A percentile compares a stretch with the other conserved stretches of the same genome.
These are phyloP conservation scores for Maudiozyma serrabonitensis DNA, from an alignment of 805 yeast species.

Conservation along the genomic window DNA sequence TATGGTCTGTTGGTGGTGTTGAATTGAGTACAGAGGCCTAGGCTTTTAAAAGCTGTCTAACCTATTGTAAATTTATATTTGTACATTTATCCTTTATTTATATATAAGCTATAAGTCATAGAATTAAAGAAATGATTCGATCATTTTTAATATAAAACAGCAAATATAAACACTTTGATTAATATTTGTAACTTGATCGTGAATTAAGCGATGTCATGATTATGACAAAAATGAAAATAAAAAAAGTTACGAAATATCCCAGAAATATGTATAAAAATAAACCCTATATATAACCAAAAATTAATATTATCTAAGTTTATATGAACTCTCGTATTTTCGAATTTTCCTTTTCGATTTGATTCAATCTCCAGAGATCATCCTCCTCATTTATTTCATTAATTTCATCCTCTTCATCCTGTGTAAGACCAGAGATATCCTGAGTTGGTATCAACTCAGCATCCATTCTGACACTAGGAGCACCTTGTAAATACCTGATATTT, in stretches of 20 bases:
- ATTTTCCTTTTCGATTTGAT: slow-evolving; percentile 33
- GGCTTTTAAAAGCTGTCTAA: background rate
- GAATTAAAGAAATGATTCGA: no score
- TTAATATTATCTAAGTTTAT: background rate
- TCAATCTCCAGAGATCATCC: slow-evolving; percentile 24
- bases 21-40: slow-evolving; percentile 31
- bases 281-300: no score
- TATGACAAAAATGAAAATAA: no score
- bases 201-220: no score
- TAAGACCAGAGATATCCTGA: slow-evolving; percentile 33
- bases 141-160: no score
- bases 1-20: slow-evolving; percentile 79
- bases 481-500: slow-evolving; percentile 68
- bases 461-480: slow-evolving; percentile 94
- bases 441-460: slow-evolving; percentile 71
- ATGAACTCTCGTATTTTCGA: slow-evolving; percentile 29
- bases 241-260: no score
- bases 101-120: no score
- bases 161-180: no score
- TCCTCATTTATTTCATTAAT: slow-evolving; percentile 29
- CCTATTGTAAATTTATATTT: no score
- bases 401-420: slow-evolving; percentile 34
- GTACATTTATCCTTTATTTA: no score
- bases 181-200: no score
- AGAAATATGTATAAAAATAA: no score